A percentile compares a stretch with the other conserved stretches of the same genome.
Evolutionary conservation across 1,284 basidiomycete species (phyloP).

Genomic region (Erythrobasidium hasegawianum): DNA sequence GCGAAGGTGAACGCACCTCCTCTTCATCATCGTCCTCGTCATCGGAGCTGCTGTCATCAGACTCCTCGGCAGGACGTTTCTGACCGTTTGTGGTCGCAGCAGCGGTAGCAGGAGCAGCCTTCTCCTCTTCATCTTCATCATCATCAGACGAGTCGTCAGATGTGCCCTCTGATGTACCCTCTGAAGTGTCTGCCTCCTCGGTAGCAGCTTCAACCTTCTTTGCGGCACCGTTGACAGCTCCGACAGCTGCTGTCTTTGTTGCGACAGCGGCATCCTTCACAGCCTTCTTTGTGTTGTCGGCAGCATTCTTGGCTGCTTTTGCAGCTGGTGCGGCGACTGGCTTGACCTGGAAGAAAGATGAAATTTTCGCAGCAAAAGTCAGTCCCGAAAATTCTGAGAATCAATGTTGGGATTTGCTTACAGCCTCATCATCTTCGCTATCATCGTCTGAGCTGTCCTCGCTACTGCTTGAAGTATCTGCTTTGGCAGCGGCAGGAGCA

Average conservation of each 20-base stretch:
- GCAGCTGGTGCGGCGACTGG: conserved; percentile 29
- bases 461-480: conserved; percentile 16
- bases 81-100: conserved; percentile 35
- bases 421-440: conserved; percentile 37
- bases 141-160: background rate
- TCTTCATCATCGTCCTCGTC: conserved; percentile 48
- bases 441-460: conserved; percentile 33
- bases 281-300: conserved; percentile 26
- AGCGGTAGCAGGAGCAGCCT: conserved; percentile 47
- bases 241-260: conserved; percentile 6
- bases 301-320: conserved; percentile 31
- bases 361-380: background rate
- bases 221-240: conserved; percentile 22
- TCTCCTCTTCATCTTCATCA: conserved; percentile 44
- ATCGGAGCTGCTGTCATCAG: conserved; percentile 47
- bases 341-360: conserved; percentile 24
- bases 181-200: conserved; percentile 22
- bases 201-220: conserved; percentile 28
- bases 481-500: conserved; percentile 8
- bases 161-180: conserved; percentile 12
- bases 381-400: background rate
- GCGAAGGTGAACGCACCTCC: conserved; percentile 51
- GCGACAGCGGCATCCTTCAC: conserved; percentile 18
- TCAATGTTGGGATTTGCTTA: background rate
- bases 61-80: conserved; percentile 36